Percentiles rank a stretch among this genome's conserved stretches.
Evolutionary conservation across 2,329 filamentous ascomycete species (phyloP).

Genomic region (Phaeophleospora eucalypticola): DNA sequence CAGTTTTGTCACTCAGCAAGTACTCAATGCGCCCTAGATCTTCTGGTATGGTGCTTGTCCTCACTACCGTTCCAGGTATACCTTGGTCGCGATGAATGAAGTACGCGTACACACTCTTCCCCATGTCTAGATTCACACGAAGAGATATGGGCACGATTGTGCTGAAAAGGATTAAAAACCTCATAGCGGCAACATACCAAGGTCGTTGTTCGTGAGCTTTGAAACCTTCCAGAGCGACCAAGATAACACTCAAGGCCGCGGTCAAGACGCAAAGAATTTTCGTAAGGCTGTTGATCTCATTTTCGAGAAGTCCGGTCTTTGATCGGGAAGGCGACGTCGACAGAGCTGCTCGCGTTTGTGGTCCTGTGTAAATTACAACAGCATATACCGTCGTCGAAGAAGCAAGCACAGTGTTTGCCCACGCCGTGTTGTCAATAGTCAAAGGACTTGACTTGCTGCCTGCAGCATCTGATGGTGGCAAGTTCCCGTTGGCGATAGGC

Average conservation of each 20-base stretch:
- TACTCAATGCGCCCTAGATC: conserved; percentile 95
- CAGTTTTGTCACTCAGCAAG: conserved; percentile 92
- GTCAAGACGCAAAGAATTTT: conserved; percentile 94
- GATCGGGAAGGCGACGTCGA: conserved; percentile 89
- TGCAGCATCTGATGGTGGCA: conserved; percentile 3
- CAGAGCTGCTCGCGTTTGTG: conserved; percentile 87
- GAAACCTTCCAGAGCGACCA: conserved; percentile 85
- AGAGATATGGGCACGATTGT: conserved; percentile 97
- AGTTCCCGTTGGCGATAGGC: conserved; percentile 18
- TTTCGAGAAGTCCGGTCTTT: conserved; percentile 88
- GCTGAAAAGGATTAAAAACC: conserved; percentile 98
- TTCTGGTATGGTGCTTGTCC: conserved; percentile 96
- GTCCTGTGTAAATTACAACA: conserved; percentile 89
- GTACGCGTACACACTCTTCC: conserved; percentile 91
- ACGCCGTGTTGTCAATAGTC: conserved; percentile 94
- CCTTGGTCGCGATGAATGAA: conserved; percentile 90
- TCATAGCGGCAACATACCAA: conserved; percentile 98
- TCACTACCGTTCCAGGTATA: conserved; percentile 86
- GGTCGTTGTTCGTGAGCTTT: conserved; percentile 52
- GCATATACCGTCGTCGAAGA: conserved; percentile 86
- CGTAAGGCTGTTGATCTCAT: conserved; percentile 94
- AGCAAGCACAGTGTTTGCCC: conserved; percentile 96
- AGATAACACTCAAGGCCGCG: conserved; percentile 74
- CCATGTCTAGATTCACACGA: conserved; percentile 93
- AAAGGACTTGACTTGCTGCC: conserved; percentile 59